Conservation (phyloP, 345 rosid genomes). For the Turnera subulata region DNA sequence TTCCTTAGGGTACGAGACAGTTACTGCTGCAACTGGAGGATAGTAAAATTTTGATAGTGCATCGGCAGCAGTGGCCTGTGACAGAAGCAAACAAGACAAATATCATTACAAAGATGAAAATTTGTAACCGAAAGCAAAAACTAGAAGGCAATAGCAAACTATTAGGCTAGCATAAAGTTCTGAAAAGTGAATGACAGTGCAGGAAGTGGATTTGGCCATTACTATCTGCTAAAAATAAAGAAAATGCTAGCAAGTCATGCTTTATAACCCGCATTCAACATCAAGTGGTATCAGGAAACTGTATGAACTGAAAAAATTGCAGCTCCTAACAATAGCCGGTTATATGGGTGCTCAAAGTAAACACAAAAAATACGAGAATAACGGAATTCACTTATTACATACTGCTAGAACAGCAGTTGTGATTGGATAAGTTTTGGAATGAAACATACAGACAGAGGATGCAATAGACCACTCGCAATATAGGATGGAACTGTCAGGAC, state of each 20-base stretch:
- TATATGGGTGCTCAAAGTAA: not conserved
- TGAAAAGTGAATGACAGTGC: not conserved
- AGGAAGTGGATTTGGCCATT: not conserved
- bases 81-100: not conserved
- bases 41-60: conserved; percentile 78
- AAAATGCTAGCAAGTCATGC: no score
- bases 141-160: no score
- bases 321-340: no score
- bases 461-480: conserved; percentile 62
- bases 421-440: conserved; percentile 2
- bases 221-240: no score
- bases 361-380: conserved; percentile 2
- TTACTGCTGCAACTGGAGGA: conserved; percentile 94
- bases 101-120: not conserved
- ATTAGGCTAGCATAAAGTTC: no score
- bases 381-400: no score
- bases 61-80: conserved; percentile 69
- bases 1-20: conserved; percentile 83
- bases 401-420: not conserved
- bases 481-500: conserved; percentile 86
- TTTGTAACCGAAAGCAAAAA: not conserved
- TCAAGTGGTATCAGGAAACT: no score
- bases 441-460: conserved; percentile 74
- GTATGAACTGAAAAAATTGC: no score
- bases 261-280: no score